phyloP scores from a whole-genome alignment of 495 filamentous ascomycete species.

The Hypoxylon crocopeplum region DNA sequence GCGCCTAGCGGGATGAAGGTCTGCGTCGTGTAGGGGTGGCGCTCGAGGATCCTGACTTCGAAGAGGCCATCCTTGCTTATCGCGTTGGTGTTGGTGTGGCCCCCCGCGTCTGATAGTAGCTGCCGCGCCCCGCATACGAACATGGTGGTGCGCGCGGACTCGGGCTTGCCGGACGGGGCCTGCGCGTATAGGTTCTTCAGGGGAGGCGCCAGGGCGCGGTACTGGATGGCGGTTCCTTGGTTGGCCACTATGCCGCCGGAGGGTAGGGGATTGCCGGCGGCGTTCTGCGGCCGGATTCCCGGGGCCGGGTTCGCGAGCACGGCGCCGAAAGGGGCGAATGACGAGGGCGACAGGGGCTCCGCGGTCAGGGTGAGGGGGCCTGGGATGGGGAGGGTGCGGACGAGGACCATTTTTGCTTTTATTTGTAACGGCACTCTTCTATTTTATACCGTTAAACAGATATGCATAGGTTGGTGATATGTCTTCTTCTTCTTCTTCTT shows the following conservation, averaged over 20 bases:
- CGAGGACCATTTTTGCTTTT: conserved; percentile 39
- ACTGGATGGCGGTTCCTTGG: conserved; percentile 88
- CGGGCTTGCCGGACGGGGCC: conserved; percentile 67
- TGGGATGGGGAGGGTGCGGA: conserved; percentile 24
- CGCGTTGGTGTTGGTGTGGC: not conserved
- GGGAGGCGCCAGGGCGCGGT: conserved; percentile 72
- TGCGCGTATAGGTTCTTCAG: conserved; percentile 70
- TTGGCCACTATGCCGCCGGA: conserved; percentile 65
- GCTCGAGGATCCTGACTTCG: conserved; percentile 79
- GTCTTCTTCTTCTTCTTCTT: no score
- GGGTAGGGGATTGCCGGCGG: conserved; percentile 17
- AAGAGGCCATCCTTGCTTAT: conserved; percentile 53
- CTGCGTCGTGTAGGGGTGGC: conserved; percentile 93
- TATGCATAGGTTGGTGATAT: no score
- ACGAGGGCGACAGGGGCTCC: conserved; percentile 64
- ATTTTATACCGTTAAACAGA: no score
- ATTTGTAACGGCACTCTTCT: no score
- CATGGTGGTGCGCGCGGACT: conserved; percentile 77
- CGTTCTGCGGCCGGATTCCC: conserved; percentile 49
- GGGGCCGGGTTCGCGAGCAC: conserved; percentile 77
- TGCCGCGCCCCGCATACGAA: conserved; percentile 82
- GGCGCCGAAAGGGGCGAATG: conserved; percentile 84
- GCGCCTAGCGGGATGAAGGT: conserved; percentile 85
- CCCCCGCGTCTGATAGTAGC: conserved; percentile 8
- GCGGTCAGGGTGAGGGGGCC: conserved; percentile 49